These are phyloP conservation scores for Trichophyton equinum DNA, from an alignment of 2,329 filamentous ascomycete species.

Conservation along the genomic window DNA sequence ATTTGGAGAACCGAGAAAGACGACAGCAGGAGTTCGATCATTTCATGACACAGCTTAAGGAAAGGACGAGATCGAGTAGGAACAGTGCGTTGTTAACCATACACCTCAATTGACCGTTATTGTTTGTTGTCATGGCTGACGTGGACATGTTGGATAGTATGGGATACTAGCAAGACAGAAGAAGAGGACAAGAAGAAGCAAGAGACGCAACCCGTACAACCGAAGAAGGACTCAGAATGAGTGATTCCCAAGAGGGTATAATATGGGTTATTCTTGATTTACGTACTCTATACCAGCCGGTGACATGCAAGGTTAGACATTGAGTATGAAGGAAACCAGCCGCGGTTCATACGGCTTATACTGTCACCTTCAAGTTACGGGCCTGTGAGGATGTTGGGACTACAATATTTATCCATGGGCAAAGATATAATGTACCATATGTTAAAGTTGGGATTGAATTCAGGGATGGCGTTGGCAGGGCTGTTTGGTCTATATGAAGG, in stretches of 20 bases:
- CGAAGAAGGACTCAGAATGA: slow-evolving; percentile 17
- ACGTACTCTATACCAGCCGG: no score
- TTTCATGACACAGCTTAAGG: slow-evolving; percentile 72
- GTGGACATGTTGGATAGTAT: slow-evolving; percentile 21
- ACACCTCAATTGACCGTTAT: background rate
- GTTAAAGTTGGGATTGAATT: background rate
- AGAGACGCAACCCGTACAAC: background rate
- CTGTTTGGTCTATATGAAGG: background rate
- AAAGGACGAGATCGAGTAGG: slow-evolving; percentile 82
- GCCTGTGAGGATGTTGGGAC: no score
- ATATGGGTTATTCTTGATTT: no score
- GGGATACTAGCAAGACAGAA: slow-evolving; percentile 22
- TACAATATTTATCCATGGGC: no score
- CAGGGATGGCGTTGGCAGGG: background rate
- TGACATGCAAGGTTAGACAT: no score
- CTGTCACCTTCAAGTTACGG: no score
- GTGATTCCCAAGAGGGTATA: no score
- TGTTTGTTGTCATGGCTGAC: background rate
- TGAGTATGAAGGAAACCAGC: no score
- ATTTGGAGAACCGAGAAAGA: slow-evolving; percentile 63
- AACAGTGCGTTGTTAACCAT: slow-evolving; percentile 49
- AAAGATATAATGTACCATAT: background rate
- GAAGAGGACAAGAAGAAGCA: slow-evolving; percentile 12
- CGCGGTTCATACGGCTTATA: no score
- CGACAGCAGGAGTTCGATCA: slow-evolving; percentile 77